These are phyloP conservation scores for Litchi chinensis DNA, from an alignment of 345 rosid genomes.

Conservation along the genomic window DNA sequence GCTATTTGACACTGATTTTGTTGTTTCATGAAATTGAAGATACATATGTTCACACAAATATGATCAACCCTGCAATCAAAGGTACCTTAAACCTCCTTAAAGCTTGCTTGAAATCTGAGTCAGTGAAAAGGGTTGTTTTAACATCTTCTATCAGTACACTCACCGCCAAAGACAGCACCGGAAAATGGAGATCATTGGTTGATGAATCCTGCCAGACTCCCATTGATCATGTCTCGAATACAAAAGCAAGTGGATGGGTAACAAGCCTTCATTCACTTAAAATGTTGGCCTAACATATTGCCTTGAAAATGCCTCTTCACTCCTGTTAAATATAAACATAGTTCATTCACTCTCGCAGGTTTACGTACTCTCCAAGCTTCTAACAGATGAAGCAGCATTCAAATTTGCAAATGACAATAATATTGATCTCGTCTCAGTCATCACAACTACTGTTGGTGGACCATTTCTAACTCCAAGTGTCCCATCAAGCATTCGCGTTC, in stretches of 20 bases:
- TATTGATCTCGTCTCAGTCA: slow-evolving; percentile 67
- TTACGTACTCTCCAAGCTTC: slow-evolving; percentile 69
- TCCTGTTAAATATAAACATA: neutral
- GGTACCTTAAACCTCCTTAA: slow-evolving; percentile 74
- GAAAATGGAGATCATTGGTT: slow-evolving; percentile 57
- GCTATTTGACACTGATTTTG: neutral
- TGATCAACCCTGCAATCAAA: slow-evolving; percentile 62
- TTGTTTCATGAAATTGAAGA: slow-evolving; percentile 38
- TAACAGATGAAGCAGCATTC: slow-evolving; percentile 81
- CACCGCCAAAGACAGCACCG: slow-evolving; percentile 59
- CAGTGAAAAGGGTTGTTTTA: slow-evolving; percentile 75
- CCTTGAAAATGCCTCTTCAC: neutral
- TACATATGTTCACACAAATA: slow-evolving; percentile 48
- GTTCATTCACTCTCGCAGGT: slow-evolving; percentile 41
- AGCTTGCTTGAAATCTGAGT: slow-evolving; percentile 64
- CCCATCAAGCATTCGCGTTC: slow-evolving; percentile 79
- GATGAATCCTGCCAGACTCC: slow-evolving; percentile 76
- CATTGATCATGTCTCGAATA: slow-evolving; percentile 48
- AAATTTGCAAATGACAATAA: slow-evolving; percentile 56
- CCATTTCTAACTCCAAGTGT: slow-evolving; percentile 60
- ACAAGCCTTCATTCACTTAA: neutral
- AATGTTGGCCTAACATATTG: no score
- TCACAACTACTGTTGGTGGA: slow-evolving; percentile 75
- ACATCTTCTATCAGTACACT: slow-evolving; percentile 89
- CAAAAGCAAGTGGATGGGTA: slow-evolving; percentile 89